A percentile compares a stretch with the other conserved stretches of the same genome.
Evolutionary conservation across 2,329 filamentous ascomycete genomes (phyloP).

Genomic region (Ophiocordyceps camponoti-saundersi): DNA sequence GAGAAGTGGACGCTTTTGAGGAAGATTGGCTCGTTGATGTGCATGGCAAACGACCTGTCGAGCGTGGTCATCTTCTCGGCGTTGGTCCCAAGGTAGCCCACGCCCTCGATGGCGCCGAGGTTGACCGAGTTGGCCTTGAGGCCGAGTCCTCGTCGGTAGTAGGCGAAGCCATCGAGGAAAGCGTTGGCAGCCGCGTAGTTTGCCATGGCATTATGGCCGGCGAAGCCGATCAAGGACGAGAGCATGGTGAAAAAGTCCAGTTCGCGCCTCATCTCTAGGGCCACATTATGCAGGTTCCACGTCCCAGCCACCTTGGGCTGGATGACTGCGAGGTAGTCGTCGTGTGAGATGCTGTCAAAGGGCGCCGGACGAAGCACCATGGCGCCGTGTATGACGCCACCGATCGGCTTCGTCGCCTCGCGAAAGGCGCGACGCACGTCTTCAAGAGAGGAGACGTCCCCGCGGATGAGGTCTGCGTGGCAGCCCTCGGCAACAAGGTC

Average conservation of each 20-base stretch:
- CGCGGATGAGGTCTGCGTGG: not conserved
- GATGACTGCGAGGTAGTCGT: not conserved
- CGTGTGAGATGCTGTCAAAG: not conserved
- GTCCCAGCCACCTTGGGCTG: not conserved
- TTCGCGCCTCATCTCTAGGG: not conserved
- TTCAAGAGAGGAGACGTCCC: not conserved
- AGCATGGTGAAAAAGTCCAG: not conserved
- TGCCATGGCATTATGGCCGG: not conserved
- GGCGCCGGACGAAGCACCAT: not conserved
- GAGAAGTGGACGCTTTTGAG: too few relatives aligned
- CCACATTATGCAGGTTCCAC: not conserved
- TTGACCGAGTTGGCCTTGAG: conserved; percentile 6
- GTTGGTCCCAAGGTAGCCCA: too few relatives aligned
- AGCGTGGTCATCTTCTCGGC: too few relatives aligned
- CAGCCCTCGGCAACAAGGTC: not conserved
- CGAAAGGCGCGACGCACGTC: not conserved
- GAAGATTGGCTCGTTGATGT: too few relatives aligned
- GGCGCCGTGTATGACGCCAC: not conserved
- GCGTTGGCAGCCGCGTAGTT: not conserved
- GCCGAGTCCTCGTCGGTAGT: not conserved
- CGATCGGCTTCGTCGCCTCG: not conserved
- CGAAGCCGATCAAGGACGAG: not conserved
- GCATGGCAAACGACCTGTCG: too few relatives aligned
- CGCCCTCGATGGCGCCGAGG: not conserved
- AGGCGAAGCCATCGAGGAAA: not conserved